Percentiles rank a stretch among this genome's conserved stretches.
These are phyloP conservation scores for Colletotrichum incanum DNA, from an alignment of 2,329 filamentous ascomycete species.

Conservation along the genomic window DNA sequence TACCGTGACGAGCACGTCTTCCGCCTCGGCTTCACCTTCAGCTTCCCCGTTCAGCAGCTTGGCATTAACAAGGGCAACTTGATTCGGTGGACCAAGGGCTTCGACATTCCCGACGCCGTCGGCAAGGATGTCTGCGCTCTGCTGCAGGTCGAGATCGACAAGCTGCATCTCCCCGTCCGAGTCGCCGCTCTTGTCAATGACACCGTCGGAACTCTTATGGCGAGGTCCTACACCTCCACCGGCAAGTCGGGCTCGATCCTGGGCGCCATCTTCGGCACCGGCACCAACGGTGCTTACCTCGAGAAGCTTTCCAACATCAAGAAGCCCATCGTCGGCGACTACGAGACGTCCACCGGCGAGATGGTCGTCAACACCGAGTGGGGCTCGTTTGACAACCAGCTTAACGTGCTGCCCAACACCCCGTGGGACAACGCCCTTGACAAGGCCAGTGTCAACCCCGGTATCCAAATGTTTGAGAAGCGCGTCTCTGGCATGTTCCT, in stretches of 20 bases:
- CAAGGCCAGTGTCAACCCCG: slow-evolving; percentile 86
- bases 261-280: slow-evolving; percentile 98
- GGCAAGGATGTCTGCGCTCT: slow-evolving; percentile 95
- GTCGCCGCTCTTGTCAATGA: slow-evolving; percentile 98
- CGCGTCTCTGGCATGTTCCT: slow-evolving; percentile 98
- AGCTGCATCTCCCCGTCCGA: slow-evolving; percentile 87
- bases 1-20: slow-evolving; percentile 84
- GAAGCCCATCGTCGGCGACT: slow-evolving; percentile 80
- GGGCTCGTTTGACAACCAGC: slow-evolving; percentile 97
- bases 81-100: slow-evolving; percentile 98
- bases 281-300: slow-evolving; percentile 97
- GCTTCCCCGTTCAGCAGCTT: slow-evolving; percentile 93
- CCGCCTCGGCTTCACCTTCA: slow-evolving; percentile 98
- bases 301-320: slow-evolving; percentile 90
- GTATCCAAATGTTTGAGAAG: slow-evolving; percentile 99
- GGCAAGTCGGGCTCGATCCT: slow-evolving; percentile 89
- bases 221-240: slow-evolving; percentile 93
- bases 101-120: slow-evolving; percentile 94
- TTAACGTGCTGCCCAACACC: slow-evolving; percentile 89
- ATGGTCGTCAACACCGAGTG: slow-evolving; percentile 99
- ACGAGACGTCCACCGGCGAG: slow-evolving; percentile 85
- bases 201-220: slow-evolving; percentile 98
- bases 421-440: slow-evolving; percentile 87
- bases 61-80: slow-evolving; percentile 96
- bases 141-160: slow-evolving; percentile 91